Evolutionary conservation across 1,139 yeast species (phyloP), one percentile per base, ranked within the genome.

Genomic region (Eremothecium sinecaudum): DNA sequence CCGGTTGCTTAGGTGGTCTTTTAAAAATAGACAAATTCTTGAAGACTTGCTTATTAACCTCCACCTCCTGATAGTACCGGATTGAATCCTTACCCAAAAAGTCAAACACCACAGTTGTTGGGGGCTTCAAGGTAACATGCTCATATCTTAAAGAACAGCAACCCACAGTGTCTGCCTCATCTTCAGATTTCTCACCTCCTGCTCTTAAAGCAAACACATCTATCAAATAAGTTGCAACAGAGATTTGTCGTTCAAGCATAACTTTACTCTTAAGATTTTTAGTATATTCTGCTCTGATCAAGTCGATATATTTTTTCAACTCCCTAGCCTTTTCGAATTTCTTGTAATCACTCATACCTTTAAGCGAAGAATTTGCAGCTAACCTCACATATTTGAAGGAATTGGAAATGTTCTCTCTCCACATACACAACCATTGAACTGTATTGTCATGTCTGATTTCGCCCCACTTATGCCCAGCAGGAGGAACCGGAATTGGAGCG

Each of bases 161-260:
- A 29, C 98, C 98, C 29, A 87, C 98, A 2, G 98, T 87, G 57
- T 90, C 98, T 2, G 97, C 97, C 56, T 87, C 96, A 50, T 90
- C 97, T 7, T 87, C 97, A 12, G 92, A 83, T 58, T 87, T 87
- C 61, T 90, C 97, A 48, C 96, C 96, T 56, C 97, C 97, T 0
- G 97, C 97, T 79, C 97, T 82, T 43, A 90, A 69, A 0, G 97
- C 97, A 54, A 86, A 79, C n/a, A 79, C 75, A 63, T 90, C 98
- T 53, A 90, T 87, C 34, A 90, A 69, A 57, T 87, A 90, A 34
- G 90, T 83, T 2, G 96, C 96, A 2, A 93, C 83, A 3, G 97
- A 96, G 56, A 87, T 74, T 62, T 90, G 97, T 42, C 98, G 71
- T 37, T 81, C 83, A 38, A 76, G 72, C 94, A 83, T 87, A 34